phyloP scores from a whole-genome alignment of 441 rosid species.

The Hura crepitans region DNA sequence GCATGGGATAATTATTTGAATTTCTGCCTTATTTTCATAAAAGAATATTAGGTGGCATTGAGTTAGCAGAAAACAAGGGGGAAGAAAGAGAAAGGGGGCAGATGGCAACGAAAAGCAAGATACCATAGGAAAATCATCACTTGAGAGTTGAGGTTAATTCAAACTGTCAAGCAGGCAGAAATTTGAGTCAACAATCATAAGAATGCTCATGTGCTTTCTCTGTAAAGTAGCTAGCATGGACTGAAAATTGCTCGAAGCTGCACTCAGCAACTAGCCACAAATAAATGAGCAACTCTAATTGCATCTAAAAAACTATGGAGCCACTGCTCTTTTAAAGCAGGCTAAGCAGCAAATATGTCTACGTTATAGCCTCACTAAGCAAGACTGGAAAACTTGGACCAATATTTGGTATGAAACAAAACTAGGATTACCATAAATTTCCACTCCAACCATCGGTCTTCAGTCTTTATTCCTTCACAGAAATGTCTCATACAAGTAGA shows the following conservation, averaged over 20 bases:
- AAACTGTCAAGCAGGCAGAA: background rate
- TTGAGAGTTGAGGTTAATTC: background rate
- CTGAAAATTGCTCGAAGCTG: background rate
- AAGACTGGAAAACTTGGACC: background rate
- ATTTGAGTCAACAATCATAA: background rate
- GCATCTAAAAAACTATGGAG: background rate
- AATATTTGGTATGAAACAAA: background rate
- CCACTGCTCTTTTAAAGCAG: background rate
- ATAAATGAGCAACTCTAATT: background rate
- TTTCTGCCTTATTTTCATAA: background rate
- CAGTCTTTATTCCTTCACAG: background rate
- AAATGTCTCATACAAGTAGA: slow-evolving; percentile 52
- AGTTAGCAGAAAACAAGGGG: too few relatives aligned
- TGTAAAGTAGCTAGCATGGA: background rate
- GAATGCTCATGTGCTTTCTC: background rate
- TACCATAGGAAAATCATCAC: background rate
- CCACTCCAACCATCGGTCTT: background rate
- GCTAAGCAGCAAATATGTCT: background rate
- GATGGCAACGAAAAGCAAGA: background rate
- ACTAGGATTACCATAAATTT: background rate
- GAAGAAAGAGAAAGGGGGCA: background rate
- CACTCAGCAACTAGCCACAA: background rate
- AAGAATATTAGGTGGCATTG: too few relatives aligned
- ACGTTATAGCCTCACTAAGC: background rate
- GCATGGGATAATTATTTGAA: background rate